Evolutionary conservation across 176 grass and related monocot species (phyloP).

Genomic region (Musa schizocarpa): DNA sequence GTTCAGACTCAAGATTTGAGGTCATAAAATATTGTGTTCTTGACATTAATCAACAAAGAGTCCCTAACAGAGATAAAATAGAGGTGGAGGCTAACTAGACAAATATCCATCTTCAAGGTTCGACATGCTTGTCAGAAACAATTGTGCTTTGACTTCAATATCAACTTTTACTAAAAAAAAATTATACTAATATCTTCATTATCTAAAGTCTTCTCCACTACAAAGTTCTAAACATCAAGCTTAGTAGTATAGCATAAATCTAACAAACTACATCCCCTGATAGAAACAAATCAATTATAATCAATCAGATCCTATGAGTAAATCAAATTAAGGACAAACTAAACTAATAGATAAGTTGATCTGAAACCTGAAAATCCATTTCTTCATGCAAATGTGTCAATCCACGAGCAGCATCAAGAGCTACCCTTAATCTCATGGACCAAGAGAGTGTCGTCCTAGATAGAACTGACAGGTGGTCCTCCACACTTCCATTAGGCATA

Average conservation of each 20-base stretch:
- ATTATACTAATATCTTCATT: neutral
- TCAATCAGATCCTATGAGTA: neutral
- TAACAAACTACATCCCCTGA: neutral
- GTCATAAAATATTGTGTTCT: no score
- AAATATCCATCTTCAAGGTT: neutral
- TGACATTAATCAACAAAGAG: no score
- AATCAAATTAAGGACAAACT: neutral
- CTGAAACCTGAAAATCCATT: slow-evolving; percentile 91
- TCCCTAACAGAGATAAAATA: no score
- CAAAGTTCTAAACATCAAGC: neutral
- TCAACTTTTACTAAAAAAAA: neutral
- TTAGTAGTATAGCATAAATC: neutral
- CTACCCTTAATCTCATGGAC: slow-evolving; percentile 82
- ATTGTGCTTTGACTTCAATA: neutral
- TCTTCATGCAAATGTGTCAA: slow-evolving; percentile 90
- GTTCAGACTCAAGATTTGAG: no score
- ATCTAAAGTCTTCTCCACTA: no score
- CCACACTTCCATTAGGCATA: slow-evolving; percentile 91
- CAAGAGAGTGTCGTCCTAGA: slow-evolving; percentile 77
- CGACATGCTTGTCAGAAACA: neutral
- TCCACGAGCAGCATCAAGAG: slow-evolving; percentile 72
- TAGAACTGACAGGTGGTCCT: slow-evolving; percentile 67
- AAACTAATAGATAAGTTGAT: neutral
- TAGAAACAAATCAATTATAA: neutral
- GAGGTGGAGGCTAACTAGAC: no score